Base-by-base conservation (phyloP, 2,329 filamentous ascomycete species). In the Neonectria ditissima region DNA sequence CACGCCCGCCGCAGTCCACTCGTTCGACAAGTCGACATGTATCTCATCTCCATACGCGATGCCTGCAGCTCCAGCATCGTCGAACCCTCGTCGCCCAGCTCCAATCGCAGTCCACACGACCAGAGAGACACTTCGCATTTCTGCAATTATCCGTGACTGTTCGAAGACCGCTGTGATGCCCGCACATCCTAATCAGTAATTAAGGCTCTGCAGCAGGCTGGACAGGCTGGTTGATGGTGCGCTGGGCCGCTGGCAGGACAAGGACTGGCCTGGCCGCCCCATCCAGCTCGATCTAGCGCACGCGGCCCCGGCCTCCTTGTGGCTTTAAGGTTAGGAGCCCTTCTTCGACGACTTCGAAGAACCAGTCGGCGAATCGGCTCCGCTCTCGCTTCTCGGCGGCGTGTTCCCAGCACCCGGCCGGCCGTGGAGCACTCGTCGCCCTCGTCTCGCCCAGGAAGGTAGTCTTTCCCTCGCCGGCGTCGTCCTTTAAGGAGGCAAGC, bases 21-120 rank as follows among this genome's bases (percentile, higher is more conserved):
- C n/a, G 10, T n/a, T 18, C n/a, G n/a, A 20, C n/a, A 18, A 22
- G 58, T 55, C 37, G 50, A 41, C 58, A 61, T 65, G 53, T 45
- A 56, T 54, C 63, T 37, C 50, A 66, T 30, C 52, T 51, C 45
- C 50, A 68, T 37, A 52, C 43, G 43, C 48, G 45, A 65, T 63
- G 66, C 65, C 58, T 69, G 67, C 65, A 63, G 50, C 44, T 34
- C 62, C 69, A 70, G 43, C 52, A 63, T 58, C 62, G 43, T 48
- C 66, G 60, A 70, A 63, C 69, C 70, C 67, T 70, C 66, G 51
- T 55, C 68, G 48, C 62, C 48, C 67, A 73, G 51, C 71, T 73
- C 65, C 65, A 73, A 71, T 73, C 71, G 73, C 69, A 73, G 71
- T 67, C 71, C 71, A 73, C 65, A 72, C 65, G 55, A 65, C 45